Evolutionary conservation across 2,329 filamentous ascomycete genomes (phyloP).

Genomic region (Teratosphaeria nubilosa): DNA sequence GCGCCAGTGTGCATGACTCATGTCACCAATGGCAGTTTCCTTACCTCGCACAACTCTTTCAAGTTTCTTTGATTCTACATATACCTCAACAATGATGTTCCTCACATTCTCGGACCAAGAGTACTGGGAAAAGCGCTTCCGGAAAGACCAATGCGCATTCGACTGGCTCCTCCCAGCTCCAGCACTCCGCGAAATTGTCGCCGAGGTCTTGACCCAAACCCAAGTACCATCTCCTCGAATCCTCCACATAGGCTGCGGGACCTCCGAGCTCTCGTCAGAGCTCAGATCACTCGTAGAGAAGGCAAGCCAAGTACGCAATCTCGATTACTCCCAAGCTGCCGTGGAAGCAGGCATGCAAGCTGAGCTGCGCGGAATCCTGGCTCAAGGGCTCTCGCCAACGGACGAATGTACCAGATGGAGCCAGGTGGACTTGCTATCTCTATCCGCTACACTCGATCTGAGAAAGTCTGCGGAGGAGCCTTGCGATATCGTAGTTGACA

Average conservation of each 20-base stretch:
- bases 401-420: not conserved
- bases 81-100: not conserved
- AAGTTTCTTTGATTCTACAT: not conserved
- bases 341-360: not conserved
- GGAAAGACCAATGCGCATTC: not conserved
- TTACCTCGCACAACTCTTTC: not conserved
- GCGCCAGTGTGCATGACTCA: not conserved
- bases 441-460: not conserved
- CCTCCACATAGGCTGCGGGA: not conserved
- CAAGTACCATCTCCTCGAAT: not conserved
- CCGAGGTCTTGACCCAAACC: not conserved
- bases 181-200: not conserved
- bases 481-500: constrained; percentile 14
- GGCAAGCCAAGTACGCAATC: not conserved
- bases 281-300: not conserved
- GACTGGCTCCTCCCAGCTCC: not conserved
- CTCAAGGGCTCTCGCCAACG: not conserved
- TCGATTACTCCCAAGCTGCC: not conserved
- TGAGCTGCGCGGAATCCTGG: not conserved
- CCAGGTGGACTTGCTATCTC: not conserved
- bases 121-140: not conserved
- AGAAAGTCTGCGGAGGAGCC: not conserved
- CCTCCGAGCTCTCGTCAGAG: not conserved
- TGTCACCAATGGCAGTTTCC: not conserved
- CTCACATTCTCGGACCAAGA: not conserved